Percentiles rank a stretch among this genome's conserved stretches.
These are phyloP conservation scores for Chaetomium fimeti DNA, from an alignment of 495 filamentous ascomycete species.

Conservation along the genomic window DNA sequence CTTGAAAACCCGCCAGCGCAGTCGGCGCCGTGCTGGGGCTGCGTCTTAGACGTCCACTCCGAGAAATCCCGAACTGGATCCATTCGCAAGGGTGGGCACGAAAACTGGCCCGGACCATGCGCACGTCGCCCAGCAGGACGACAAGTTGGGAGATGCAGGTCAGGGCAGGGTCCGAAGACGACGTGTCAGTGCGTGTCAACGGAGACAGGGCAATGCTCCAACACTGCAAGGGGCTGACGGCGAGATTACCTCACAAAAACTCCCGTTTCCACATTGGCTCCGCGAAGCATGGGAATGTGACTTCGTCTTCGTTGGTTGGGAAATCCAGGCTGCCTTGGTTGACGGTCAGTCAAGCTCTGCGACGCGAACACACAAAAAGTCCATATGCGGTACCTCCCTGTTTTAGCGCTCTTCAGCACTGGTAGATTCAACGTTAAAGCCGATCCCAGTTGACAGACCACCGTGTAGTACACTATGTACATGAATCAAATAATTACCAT, in stretches of 20 bases:
- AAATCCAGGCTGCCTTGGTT: background rate
- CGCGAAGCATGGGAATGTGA: background rate
- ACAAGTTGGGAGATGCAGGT: constrained; percentile 15
- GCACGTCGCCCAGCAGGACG: background rate
- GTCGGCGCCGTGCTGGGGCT: constrained; percentile 6
- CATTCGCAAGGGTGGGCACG: constrained; percentile 25
- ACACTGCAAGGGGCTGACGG: constrained; percentile 2
- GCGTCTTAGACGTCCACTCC: constrained; percentile 22
- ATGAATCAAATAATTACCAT: too few relatives aligned
- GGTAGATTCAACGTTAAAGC: too few relatives aligned
- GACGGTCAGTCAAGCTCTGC: background rate
- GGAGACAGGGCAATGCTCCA: background rate
- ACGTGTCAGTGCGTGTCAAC: too few relatives aligned
- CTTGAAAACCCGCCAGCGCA: background rate
- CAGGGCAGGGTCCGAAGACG: constrained; percentile 15
- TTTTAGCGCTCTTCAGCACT: too few relatives aligned
- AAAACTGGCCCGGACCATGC: constrained; percentile 24
- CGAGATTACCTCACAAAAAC: constrained; percentile 32
- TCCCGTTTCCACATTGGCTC: background rate
- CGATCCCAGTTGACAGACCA: too few relatives aligned
- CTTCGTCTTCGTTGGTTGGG: too few relatives aligned
- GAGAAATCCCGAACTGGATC: constrained; percentile 29
- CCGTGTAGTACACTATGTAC: too few relatives aligned
- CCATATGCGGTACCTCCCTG: too few relatives aligned
- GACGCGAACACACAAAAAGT: too few relatives aligned